These are phyloP conservation scores for Citrus inodora DNA, from an alignment of 345 rosid species.

Conservation along the genomic window DNA sequence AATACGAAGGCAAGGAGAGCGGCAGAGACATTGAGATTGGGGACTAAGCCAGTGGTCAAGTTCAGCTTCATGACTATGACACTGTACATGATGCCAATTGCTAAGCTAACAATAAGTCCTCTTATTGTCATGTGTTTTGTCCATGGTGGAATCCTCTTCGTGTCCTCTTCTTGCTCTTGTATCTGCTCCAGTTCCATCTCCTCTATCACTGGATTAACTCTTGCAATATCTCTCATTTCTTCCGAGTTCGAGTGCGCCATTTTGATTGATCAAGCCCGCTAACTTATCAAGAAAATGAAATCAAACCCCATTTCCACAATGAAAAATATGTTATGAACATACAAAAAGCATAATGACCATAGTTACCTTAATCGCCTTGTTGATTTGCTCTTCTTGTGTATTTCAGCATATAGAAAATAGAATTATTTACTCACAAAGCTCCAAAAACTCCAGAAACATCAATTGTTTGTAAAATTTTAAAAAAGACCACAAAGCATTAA, in stretches of 20 bases:
- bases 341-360: no score
- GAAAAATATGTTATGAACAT: no score
- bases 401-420: neutral
- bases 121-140: slow-evolving; percentile 73
- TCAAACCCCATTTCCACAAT: neutral
- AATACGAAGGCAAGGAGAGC: slow-evolving; percentile 82
- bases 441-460: neutral
- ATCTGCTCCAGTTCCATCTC: slow-evolving; percentile 24
- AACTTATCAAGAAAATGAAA: neutral
- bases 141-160: slow-evolving; percentile 68
- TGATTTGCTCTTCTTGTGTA: neutral
- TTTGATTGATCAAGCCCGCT: neutral
- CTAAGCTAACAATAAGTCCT: slow-evolving; percentile 64
- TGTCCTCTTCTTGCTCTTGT: slow-evolving; percentile 19
- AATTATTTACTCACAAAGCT: neutral
- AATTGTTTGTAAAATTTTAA: neutral
- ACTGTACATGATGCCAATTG: slow-evolving; percentile 78
- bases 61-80: slow-evolving; percentile 85
- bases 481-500: neutral
- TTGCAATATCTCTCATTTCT: slow-evolving; percentile 27
- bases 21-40: slow-evolving; percentile 96
- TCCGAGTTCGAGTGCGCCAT: slow-evolving; percentile 19
- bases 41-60: slow-evolving; percentile 89
- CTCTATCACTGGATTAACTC: slow-evolving; percentile 3
- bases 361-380: neutral